phyloP scores from a whole-genome alignment of 2,329 filamentous ascomycete genomes.

The Ophiostoma australiae region DNA sequence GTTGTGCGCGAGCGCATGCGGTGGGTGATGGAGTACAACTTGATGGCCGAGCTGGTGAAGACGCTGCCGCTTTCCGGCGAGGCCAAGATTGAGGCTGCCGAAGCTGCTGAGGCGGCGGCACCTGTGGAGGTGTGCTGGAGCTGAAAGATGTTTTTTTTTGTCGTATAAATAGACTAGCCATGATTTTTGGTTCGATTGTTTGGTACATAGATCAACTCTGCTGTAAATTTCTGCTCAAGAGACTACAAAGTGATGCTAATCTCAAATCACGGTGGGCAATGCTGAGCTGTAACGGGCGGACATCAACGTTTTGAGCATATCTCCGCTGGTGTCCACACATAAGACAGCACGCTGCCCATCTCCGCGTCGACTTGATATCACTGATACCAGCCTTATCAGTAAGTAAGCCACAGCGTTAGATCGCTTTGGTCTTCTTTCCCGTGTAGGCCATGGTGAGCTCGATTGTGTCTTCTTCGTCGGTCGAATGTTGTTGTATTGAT shows the following conservation, averaged over 20 bases:
- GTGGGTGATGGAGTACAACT: constrained; percentile 27
- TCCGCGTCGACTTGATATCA: not conserved
- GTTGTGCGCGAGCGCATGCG: constrained; percentile 26
- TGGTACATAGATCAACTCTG: too few relatives aligned
- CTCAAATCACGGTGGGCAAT: not conserved
- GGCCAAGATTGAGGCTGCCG: not conserved
- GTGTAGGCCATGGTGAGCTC: not conserved
- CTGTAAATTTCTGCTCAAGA: not conserved
- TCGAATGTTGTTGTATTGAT: not conserved
- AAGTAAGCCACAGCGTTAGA: not conserved
- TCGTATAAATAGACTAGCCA: not conserved
- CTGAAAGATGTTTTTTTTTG: not conserved
- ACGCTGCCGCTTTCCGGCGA: constrained; percentile 11
- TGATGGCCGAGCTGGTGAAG: constrained; percentile 25
- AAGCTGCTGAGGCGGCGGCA: not conserved
- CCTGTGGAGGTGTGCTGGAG: not conserved
- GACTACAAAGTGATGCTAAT: not conserved
- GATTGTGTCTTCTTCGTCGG: not conserved
- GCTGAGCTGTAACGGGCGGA: not conserved
- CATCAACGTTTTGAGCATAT: not conserved
- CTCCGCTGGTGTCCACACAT: not conserved
- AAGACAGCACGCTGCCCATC: not conserved
- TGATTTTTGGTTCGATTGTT: not conserved
- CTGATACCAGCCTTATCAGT: not conserved
- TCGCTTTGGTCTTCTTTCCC: not conserved